A percentile compares a stretch with the other conserved stretches of the same genome.
Conservation (phyloP, 305 asterid genomes). For the Euphrasia arctica region DNA sequence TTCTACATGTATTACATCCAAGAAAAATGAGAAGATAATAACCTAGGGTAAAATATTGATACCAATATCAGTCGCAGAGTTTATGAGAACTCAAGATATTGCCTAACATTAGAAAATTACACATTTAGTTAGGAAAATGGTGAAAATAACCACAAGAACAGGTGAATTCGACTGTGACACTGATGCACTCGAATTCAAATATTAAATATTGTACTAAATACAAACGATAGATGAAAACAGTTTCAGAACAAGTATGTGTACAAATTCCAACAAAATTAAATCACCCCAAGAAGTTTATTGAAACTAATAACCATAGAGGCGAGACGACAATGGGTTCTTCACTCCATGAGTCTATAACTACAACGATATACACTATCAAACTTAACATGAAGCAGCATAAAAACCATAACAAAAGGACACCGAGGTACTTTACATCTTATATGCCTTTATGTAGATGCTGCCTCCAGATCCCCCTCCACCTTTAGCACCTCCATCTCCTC, state of each 20-base stretch:
- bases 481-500: slow-evolving; percentile 81
- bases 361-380: slow-evolving; percentile 11
- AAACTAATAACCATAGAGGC: slow-evolving; percentile 16
- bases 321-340: slow-evolving; percentile 20
- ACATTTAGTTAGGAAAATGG: not conserved
- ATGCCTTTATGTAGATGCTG: slow-evolving; percentile 77
- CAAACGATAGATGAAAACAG: not conserved
- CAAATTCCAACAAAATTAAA: not conserved
- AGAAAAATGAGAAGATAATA: too few species aligned
- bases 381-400: slow-evolving; percentile 16
- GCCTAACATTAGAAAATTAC: not conserved
- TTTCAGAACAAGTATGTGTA: not conserved
- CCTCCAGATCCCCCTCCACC: slow-evolving; percentile 99
- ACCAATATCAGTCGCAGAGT: not conserved
- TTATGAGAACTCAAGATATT: slow-evolving; percentile 1
- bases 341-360: slow-evolving; percentile 15
- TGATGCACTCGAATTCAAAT: not conserved
- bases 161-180: not conserved
- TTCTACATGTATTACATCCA: not conserved
- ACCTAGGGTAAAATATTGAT: not conserved
- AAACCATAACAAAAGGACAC: slow-evolving; percentile 21
- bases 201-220: not conserved
- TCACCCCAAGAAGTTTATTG: not conserved
- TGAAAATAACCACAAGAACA: not conserved
- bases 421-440: slow-evolving; percentile 66